Evolutionary conservation across 78 protist species (phyloP).

Genomic region (Polysphondylium violaceum): DNA sequence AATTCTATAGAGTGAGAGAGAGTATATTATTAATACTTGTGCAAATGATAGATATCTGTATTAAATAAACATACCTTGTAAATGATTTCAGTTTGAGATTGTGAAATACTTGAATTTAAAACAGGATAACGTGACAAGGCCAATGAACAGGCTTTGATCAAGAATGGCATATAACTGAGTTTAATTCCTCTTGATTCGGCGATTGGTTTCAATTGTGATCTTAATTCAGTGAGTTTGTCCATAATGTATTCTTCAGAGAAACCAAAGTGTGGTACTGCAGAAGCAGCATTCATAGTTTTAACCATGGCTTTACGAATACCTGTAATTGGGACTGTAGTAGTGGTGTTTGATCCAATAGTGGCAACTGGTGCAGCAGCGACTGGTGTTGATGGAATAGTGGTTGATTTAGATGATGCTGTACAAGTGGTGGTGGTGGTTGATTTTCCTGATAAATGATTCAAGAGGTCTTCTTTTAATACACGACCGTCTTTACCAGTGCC

Average conservation of each 20-base stretch:
- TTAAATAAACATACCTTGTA: constrained; percentile 64
- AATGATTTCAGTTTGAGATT: constrained; percentile 70
- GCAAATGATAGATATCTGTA: not conserved
- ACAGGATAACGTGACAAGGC: constrained; percentile 91
- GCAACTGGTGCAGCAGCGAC: not conserved
- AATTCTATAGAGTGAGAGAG: no score
- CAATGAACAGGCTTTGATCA: constrained; percentile 94
- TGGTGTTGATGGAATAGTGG: constrained; percentile 29
- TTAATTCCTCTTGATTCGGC: constrained; percentile 85
- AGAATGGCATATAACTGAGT: constrained; percentile 90
- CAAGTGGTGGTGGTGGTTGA: not conserved
- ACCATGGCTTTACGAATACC: constrained; percentile 86
- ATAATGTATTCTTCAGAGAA: constrained; percentile 86
- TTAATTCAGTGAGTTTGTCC: constrained; percentile 13
- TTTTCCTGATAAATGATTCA: constrained; percentile 47
- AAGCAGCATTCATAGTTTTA: constrained; percentile 88
- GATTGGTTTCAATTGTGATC: constrained; percentile 59
- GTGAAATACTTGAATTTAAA: constrained; percentile 85
- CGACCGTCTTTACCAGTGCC: constrained; percentile 93
- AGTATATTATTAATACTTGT: not conserved
- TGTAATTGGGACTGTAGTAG: constrained; percentile 46
- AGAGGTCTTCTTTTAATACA: constrained; percentile 89
- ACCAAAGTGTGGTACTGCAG: constrained; percentile 89
- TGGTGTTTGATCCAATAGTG: not conserved
- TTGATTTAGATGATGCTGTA: constrained; percentile 31